A percentile compares a stretch with the other conserved stretches of the same genome.
phyloP scores from a whole-genome alignment of 2,329 filamentous ascomycete genomes.

The Rhynchosporium agropyri region DNA sequence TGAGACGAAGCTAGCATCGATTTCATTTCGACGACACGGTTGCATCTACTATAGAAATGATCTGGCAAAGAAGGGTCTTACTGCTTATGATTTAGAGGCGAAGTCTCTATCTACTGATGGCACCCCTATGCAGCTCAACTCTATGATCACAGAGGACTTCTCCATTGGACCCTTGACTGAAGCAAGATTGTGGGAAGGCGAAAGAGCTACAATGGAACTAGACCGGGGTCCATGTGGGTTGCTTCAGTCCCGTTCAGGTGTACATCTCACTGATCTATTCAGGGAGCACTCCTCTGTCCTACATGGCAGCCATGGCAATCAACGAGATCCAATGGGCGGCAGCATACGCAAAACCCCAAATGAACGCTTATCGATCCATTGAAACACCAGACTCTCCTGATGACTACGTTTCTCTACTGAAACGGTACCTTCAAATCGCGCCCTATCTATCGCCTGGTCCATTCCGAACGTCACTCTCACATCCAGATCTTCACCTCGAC shows the following conservation, averaged over 20 bases:
- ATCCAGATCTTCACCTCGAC: slow-evolving; percentile 47
- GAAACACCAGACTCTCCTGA: slow-evolving; percentile 27
- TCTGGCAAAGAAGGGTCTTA: slow-evolving; percentile 25
- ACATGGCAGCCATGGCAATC: slow-evolving; percentile 26
- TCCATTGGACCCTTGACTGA: slow-evolving; percentile 29
- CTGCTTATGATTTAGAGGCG: slow-evolving; percentile 24
- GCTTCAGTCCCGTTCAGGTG: slow-evolving; percentile 14
- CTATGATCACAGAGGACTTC: slow-evolving; percentile 17
- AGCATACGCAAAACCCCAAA: slow-evolving; percentile 24
- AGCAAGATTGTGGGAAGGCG: slow-evolving; percentile 28
- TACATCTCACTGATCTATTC: slow-evolving; percentile 22
- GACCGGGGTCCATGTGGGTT: slow-evolving; percentile 31
- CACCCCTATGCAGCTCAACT: slow-evolving; percentile 8
- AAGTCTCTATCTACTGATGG: slow-evolving; percentile 12
- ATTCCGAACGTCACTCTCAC: slow-evolving; percentile 38
- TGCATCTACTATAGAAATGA: slow-evolving; percentile 32
- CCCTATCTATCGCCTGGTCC: slow-evolving; percentile 21
- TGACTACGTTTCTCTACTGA: slow-evolving; percentile 28
- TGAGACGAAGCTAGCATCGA: slow-evolving; percentile 36
- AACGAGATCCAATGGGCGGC: slow-evolving; percentile 30
- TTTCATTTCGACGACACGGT: slow-evolving; percentile 37
- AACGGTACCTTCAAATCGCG: slow-evolving; percentile 25
- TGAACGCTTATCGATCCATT: slow-evolving; percentile 19
- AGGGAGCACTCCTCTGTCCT: slow-evolving; percentile 26
- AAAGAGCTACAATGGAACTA: slow-evolving; percentile 30